Base-by-base conservation (phyloP, 2,329 filamentous ascomycete species). In the Ceratocystis variospora region DNA sequence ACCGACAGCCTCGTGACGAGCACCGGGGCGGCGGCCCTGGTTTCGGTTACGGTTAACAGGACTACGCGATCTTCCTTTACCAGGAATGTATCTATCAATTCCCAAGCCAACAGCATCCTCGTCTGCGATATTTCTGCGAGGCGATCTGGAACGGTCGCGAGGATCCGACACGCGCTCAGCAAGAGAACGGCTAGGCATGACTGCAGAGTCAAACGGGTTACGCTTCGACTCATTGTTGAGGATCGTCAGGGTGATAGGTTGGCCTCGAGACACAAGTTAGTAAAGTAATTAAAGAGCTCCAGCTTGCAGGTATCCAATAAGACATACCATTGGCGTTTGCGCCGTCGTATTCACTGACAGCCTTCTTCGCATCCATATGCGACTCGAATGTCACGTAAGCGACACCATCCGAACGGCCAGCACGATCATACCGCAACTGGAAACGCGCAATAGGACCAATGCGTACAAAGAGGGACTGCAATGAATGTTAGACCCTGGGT, bases 361-460 rank as follows among this genome's bases (percentile, higher is more conserved):
- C 92, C 59, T 83, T 80, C 71, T 81, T 78, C 8, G 92, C 92
- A 74, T 96, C 88, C 61, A 83, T 80, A 62, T 82, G 77, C 66
- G 78, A 79, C 70, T 86, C 82, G 76, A 95, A 96, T 7, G 87
- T 92, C 62, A 96, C 88, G 72, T 85, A 94, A 5, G 91, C 92
- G 46, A 87, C 81, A 66, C 92, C 92, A 72, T 92, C 87, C 1
- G 90, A 96, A 72, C 92, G 89, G 66, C 92, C 92, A 68, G 90
- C 88, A 71, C 91, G 87, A 75, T 96, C 92, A 73, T 95, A 96
- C 68, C 85, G 79, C 46, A 96, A 80, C 66, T 87, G 82, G 44
- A 94, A 79, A 69, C 83, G 84, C 28, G 78, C 70, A 55, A 96
- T 80, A 1, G 84, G 84, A 28, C 90, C 92, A 70, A 96, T 93